A percentile compares a stretch with the other conserved stretches of the same genome.
These are phyloP conservation scores for Rhodosporidiobolus odoratus DNA, from an alignment of 768 basidiomycete species.

Conservation along the genomic window DNA sequence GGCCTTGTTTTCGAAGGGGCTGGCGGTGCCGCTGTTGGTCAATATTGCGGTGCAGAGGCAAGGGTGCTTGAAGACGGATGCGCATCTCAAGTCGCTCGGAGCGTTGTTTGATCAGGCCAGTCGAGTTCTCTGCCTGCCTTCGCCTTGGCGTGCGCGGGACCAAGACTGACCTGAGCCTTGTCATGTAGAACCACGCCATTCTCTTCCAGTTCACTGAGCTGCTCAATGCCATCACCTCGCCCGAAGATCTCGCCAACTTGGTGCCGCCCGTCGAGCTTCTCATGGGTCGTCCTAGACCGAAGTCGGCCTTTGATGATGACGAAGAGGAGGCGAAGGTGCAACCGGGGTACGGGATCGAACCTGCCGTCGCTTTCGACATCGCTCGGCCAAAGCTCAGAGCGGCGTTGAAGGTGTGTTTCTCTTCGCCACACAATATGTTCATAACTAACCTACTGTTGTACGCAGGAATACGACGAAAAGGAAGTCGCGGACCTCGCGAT, in stretches of 20 bases:
- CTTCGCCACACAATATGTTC: not conserved
- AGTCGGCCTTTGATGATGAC: too few species aligned
- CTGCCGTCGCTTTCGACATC: conserved; percentile 89
- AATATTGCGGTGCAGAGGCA: conserved; percentile 88
- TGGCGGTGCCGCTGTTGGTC: conserved; percentile 83
- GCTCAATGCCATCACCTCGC: conserved; percentile 60
- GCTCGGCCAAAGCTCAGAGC: conserved; percentile 57
- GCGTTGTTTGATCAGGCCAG: conserved; percentile 82
- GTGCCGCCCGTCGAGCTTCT: conserved; percentile 71
- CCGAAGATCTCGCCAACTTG: conserved; percentile 67
- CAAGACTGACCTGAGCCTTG: conserved; percentile 20
- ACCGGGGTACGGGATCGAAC: conserved; percentile 76
- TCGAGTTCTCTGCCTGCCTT: conserved; percentile 29
- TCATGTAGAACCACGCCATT: conserved; percentile 74
- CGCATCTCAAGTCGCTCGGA: conserved; percentile 77
- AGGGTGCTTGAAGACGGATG: conserved; percentile 67
- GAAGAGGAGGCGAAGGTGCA: conserved; percentile 47
- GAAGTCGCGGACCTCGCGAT: conserved; percentile 6
- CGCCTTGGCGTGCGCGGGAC: not conserved
- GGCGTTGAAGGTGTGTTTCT: conserved; percentile 33
- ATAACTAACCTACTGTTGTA: not conserved
- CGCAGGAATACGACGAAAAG: conserved; percentile 13
- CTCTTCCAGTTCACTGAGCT: conserved; percentile 88
- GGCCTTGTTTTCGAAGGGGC: conserved; percentile 49
- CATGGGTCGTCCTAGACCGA: conserved; percentile 45